Evolutionary conservation across 2,329 filamentous ascomycete genomes (phyloP), one percentile per base, ranked within the genome.

Genomic region (Cytospora chrysosperma): DNA sequence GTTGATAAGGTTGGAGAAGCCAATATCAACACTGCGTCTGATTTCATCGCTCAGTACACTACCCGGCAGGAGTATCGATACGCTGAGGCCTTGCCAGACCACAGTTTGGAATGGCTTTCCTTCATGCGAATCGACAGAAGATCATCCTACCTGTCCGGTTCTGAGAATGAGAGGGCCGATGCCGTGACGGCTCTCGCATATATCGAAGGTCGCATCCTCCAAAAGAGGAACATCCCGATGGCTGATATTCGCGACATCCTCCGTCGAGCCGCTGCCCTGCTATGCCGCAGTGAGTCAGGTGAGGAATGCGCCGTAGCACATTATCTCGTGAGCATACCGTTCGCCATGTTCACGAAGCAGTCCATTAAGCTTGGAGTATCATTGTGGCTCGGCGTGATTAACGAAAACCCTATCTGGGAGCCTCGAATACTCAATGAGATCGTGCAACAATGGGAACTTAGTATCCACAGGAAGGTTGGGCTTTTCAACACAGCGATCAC

Each of bases 11-110:
- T 91, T 67, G 88, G 89, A 21, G 86, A 89, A 55, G 86, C 86
- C 60, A 86, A 86, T 67, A 89, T 97, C 74, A 97, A 98, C 73
- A 93, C 93, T 13, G 93, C 92, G 0, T 98, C 95, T 2, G 94
- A 98, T 73, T 97, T 99, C 70, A 87, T 99, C 72, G 93, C 95
- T 1, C 94, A 99, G 72, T 99, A 99, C 74, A 98, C 94, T 4
- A 96, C 93, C 28, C 90, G 95, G 43, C 96, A 99, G 74, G 93
- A 97, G 72, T 99, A 99, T 75, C 88, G 93, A 62, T 94, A 94
- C 72, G 87, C 92, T 13, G 92, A 97, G 73, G 85, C 87, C 2
- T 78, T 90, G 43, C 86, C 88, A 1, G 88, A 90, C 64, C 85
- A 88, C 65, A 87, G 88, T 64, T 81, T 83, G 64, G 87, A 90